phyloP scores from a whole-genome alignment of 2,329 filamentous ascomycete genomes.

The Acrocalymma vagum region DNA sequence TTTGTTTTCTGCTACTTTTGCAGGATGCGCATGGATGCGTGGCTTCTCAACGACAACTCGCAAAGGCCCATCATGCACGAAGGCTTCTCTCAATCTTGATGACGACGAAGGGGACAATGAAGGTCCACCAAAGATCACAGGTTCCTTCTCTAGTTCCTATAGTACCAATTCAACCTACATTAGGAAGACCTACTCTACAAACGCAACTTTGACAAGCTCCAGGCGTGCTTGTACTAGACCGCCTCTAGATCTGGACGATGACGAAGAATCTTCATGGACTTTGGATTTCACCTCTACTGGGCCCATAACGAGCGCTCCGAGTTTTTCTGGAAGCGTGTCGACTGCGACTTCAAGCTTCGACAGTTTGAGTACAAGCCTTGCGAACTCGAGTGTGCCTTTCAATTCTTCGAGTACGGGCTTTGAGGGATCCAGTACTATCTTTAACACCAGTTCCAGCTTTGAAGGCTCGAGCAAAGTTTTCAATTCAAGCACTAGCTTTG shows the following conservation, averaged over 20 bases:
- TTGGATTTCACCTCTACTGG: constrained; percentile 1
- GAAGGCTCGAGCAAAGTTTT: too few relatives aligned
- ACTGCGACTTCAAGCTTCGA: too few relatives aligned
- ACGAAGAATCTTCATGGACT: constrained; percentile 24
- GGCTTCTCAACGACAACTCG: constrained; percentile 19
- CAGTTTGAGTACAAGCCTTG: too few relatives aligned
- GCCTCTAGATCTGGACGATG: constrained; percentile 37
- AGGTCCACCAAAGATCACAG: constrained; percentile 10
- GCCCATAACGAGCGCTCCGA: background rate
- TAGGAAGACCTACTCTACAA: too few relatives aligned
- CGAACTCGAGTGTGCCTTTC: too few relatives aligned
- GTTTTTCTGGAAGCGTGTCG: too few relatives aligned
- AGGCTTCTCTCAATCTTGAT: constrained; percentile 31
- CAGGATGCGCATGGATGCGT: constrained; percentile 20
- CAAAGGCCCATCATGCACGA: constrained; percentile 23
- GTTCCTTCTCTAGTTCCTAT: constrained; percentile 6
- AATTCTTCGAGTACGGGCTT: too few relatives aligned
- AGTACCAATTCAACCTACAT: constrained; percentile 7
- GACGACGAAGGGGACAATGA: constrained; percentile 40
- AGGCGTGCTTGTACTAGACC: constrained; percentile 23
- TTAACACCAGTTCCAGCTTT: too few relatives aligned
- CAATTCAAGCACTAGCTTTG: too few relatives aligned
- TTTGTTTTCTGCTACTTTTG: constrained; percentile 17
- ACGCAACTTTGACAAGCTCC: background rate
- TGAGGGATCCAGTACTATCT: too few relatives aligned